Evolutionary conservation across 148 eudicot genomes (phyloP), one percentile per base, ranked within the genome.

Genomic region (Vaccinium vitisidaea): DNA sequence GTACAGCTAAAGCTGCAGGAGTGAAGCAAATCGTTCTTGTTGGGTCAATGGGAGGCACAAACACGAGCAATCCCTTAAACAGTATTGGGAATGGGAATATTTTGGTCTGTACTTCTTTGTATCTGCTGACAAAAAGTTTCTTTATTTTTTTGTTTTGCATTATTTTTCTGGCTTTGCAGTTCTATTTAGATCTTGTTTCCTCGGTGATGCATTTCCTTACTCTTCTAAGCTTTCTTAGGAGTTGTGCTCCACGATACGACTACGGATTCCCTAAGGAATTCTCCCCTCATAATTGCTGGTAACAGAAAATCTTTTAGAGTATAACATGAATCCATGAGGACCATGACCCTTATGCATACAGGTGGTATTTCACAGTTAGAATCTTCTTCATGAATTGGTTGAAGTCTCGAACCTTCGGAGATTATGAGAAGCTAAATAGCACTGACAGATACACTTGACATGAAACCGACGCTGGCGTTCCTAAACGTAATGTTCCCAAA

Each of bases 11-110:
- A 95, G 98, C 94, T 91, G 95, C 96, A 86, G 99, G 99, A 82
- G 98, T 94, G 82, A 97, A 97, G 94, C 99, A 95, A 56, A 93
- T 97, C 39, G 98, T 97, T 69, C 75, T 97, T 89, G 99, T 97
- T 77, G 99, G 99, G 39, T 97, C 99, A 32, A 97, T 97, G 99
- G 98, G 99, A 87, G 99, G 99, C 88, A 95, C 96, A 82, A 88
- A 93, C 77, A 90, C 88, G 12, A 91, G 90, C 84, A 93, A 97
- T 85, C 98, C 98, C 23, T 90, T 97, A 48, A 97, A 97, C 88
- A 92, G 91, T 86, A 82, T 97, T 27, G 99, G 93, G 54, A 94
- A 97, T 84, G 99, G 99, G 87, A 97, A 97, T 80, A 97, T 97
- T 88, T 84, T 97, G 98, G 98, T 97, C 50, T 63, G 89, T 86